phyloP scores from a whole-genome alignment of 2,329 filamentous ascomycete species.

The Fusarium tjaetaba region DNA sequence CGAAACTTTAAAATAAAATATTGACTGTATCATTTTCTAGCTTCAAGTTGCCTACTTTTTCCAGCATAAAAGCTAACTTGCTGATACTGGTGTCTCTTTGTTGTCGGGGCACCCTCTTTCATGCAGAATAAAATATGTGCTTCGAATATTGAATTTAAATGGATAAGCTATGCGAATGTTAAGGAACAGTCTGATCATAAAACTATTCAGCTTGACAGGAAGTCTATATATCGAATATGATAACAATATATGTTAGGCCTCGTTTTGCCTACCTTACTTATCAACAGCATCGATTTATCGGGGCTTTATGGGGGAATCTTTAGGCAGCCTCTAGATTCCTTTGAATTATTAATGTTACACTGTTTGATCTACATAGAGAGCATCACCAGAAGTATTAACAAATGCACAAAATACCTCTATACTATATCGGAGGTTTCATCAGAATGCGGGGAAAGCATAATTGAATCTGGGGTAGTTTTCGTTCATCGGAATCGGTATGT shows the following conservation, averaged over 20 bases:
- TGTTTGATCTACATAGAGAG: not conserved
- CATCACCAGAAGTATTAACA: not conserved
- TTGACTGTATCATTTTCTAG: not conserved
- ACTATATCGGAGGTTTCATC: not conserved
- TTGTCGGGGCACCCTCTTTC: not conserved
- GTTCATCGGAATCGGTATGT: constrained; percentile 2
- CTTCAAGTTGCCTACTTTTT: not conserved
- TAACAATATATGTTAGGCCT: not conserved
- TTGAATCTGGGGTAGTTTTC: not conserved
- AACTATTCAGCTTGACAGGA: not conserved
- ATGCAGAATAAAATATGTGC: not conserved
- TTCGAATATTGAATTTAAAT: not conserved
- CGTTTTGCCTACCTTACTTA: not conserved
- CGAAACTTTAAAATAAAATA: not conserved
- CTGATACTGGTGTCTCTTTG: not conserved
- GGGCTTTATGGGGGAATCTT: not conserved
- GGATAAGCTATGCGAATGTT: not conserved
- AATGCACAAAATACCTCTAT: not conserved
- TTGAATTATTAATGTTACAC: not conserved
- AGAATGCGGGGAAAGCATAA: not conserved
- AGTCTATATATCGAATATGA: not conserved
- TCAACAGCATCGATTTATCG: not conserved
- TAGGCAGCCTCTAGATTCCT: not conserved
- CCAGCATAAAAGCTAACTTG: not conserved
- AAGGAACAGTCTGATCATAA: not conserved